Evolutionary conservation across 176 grass and related monocot species (phyloP).

Genomic region (Eragrostis curvula): DNA sequence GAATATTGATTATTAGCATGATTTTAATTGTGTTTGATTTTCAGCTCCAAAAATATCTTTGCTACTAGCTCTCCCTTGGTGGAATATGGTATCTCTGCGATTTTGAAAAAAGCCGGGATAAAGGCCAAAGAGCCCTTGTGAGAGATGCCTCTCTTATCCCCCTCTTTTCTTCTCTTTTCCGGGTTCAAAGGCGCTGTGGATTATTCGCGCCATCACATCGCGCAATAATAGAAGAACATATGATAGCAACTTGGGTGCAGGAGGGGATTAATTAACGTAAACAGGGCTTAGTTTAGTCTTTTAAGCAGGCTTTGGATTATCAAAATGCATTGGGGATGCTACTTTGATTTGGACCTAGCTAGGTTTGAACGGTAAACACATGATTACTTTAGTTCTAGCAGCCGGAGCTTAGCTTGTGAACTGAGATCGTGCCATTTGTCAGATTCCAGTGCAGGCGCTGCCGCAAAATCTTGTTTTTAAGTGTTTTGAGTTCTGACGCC

Average conservation of each 20-base stretch:
- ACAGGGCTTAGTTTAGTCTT: background rate
- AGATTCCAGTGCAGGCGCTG: background rate
- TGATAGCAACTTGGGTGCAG: slow-evolving; percentile 46
- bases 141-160: slow-evolving; percentile 56
- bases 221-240: slow-evolving; percentile 60
- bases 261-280: slow-evolving; percentile 27
- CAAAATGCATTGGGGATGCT: slow-evolving; percentile 20
- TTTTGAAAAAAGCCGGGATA: slow-evolving; percentile 44
- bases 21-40: background rate
- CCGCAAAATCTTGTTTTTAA: slow-evolving; percentile 6
- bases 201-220: slow-evolving; percentile 67
- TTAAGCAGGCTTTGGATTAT: slow-evolving; percentile 45
- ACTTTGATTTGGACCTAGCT: background rate
- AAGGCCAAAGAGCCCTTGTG: slow-evolving; percentile 38
- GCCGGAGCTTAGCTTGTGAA: background rate
- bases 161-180: slow-evolving; percentile 19
- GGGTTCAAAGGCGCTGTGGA: slow-evolving; percentile 25
- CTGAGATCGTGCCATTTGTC: slow-evolving; percentile 48
- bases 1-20: background rate
- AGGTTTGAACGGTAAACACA: slow-evolving; percentile 23
- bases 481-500: background rate
- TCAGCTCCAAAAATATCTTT: slow-evolving; percentile 26
- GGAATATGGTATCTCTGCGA: slow-evolving; percentile 51
- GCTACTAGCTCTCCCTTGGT: slow-evolving; percentile 3
- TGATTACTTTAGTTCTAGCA: slow-evolving; percentile 9